These are phyloP conservation scores for Echinochloa phyllopogon DNA, from an alignment of 176 grass and related monocot genomes.

Conservation along the genomic window DNA sequence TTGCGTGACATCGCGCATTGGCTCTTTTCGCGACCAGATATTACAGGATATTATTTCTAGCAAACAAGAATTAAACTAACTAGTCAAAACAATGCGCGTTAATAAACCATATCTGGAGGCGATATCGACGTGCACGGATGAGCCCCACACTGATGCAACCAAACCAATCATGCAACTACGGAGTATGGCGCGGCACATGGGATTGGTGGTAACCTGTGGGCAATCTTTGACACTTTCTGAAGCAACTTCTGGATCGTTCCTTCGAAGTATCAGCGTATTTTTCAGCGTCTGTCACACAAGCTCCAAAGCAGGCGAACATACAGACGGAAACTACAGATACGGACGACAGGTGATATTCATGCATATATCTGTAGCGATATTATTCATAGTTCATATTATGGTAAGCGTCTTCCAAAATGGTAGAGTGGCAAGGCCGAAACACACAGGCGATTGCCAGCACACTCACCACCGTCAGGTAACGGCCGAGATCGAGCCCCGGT, in stretches of 20 bases:
- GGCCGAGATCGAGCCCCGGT: conserved; percentile 29
- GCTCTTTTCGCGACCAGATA: background rate
- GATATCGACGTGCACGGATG: background rate
- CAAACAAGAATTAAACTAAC: background rate
- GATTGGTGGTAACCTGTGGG: background rate
- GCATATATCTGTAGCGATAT: conserved; percentile 35
- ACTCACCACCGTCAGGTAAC: conserved; percentile 38
- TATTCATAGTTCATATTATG: conserved; percentile 39
- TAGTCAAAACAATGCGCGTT: background rate
- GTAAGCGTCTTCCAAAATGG: conserved; percentile 54
- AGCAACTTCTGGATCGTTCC: conserved; percentile 22
- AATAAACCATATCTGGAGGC: background rate
- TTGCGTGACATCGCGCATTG: background rate
- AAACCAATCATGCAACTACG: conserved; percentile 17
- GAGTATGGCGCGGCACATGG: background rate
- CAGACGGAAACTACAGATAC: background rate
- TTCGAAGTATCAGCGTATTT: background rate
- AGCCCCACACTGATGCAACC: conserved; percentile 1
- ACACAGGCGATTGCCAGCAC: conserved; percentile 46
- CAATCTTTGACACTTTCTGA: background rate
- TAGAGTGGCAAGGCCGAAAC: conserved; percentile 41
- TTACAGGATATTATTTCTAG: background rate
- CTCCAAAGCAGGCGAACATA: background rate
- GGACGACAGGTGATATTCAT: conserved; percentile 7
- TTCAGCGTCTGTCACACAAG: background rate